phyloP scores from a whole-genome alignment of 257 asterid genomes.

The Dorcoceras hygrometricum region DNA sequence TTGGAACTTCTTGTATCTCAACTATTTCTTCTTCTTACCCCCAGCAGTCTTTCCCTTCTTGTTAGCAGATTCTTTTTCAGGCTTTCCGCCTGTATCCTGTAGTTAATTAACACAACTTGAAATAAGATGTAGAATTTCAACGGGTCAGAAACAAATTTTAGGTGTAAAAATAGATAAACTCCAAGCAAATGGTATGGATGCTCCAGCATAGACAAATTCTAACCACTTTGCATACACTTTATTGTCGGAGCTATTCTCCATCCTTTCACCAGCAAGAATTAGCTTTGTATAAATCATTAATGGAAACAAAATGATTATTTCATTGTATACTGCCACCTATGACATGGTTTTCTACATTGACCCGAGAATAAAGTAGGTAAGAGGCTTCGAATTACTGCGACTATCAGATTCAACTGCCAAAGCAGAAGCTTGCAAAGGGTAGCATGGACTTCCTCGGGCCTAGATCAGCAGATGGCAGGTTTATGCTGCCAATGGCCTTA shows the following conservation, averaged over 20 bases:
- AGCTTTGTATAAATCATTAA: neutral
- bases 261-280: neutral
- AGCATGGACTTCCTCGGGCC: constrained; percentile 36
- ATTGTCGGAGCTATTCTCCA: neutral
- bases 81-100: constrained; percentile 63
- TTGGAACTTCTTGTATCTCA: neutral
- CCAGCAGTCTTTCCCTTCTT: constrained; percentile 62
- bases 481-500: constrained; percentile 32
- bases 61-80: constrained; percentile 59
- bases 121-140: neutral
- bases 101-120: constrained; percentile 19
- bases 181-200: neutral
- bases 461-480: constrained; percentile 36
- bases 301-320: neutral
- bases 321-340: neutral
- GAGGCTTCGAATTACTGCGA: constrained; percentile 34
- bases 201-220: neutral
- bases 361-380: constrained; percentile 10
- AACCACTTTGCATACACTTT: neutral
- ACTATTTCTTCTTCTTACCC: constrained; percentile 66
- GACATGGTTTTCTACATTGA: constrained; percentile 13
- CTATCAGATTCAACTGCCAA: constrained; percentile 42
- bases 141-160: neutral
- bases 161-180: neutral
- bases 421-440: constrained; percentile 42